A percentile compares a stretch with the other conserved stretches of the same genome.
phyloP scores from a whole-genome alignment of 768 basidiomycete genomes.

The Russula abietina region DNA sequence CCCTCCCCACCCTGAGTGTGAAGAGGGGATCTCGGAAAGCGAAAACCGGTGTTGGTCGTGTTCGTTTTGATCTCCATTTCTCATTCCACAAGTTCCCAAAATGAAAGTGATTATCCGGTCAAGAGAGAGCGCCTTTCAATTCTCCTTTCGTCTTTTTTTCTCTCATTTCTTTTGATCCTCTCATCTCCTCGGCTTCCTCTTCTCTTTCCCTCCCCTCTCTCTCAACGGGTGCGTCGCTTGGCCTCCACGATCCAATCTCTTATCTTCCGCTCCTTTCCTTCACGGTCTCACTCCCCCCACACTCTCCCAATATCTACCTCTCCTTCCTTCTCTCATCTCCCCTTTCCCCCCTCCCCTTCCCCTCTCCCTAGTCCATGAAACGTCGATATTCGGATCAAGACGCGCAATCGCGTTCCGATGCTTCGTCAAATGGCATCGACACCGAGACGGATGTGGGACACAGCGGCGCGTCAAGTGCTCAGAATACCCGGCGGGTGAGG shows the following conservation, averaged over 20 bases:
- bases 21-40: conserved; percentile 10
- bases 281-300: conserved; percentile 18
- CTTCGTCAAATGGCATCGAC: conserved; percentile 34
- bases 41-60: too few relatives aligned
- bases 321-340: not conserved
- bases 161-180: not conserved
- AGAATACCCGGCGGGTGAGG: conserved; percentile 25
- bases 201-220: not conserved
- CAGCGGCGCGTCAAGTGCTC: conserved; percentile 37
- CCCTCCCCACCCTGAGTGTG: not conserved
- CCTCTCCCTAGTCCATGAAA: conserved; percentile 12
- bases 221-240: not conserved
- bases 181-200: not conserved
- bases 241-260: conserved; percentile 5
- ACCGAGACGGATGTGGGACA: conserved; percentile 48
- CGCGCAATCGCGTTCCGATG: conserved; percentile 17
- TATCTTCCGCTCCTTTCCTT: conserved; percentile 21
- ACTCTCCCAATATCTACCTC: conserved; percentile 11
- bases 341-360: not conserved
- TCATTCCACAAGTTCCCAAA: not conserved
- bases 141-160: conserved; percentile 1
- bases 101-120: conserved; percentile 19
- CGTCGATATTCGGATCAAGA: conserved; percentile 19
- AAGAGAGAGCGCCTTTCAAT: not conserved
- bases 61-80: conserved; percentile 16